Evolutionary conservation across 1,284 basidiomycete genomes (phyloP), one percentile per base, ranked within the genome.

Genomic region (Ganoderma sp.): DNA sequence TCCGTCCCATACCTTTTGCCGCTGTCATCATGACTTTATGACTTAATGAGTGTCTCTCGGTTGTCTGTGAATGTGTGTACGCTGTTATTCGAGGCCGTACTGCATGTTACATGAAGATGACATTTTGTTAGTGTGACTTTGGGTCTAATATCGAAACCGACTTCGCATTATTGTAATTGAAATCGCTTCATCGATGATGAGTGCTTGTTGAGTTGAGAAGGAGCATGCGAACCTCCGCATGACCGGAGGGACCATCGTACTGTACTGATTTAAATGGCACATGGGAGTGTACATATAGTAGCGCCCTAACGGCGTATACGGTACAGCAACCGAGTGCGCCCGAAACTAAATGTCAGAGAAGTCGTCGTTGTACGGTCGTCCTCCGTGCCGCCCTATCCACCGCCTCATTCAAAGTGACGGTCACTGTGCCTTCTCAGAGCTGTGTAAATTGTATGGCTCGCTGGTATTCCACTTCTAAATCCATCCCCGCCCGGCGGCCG

Each of bases 21-120:
- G 68, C 68, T 57, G 32, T 69, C 54, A 72, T 64, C 54, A 72
- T 64, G 71, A 72, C 68, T 67, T 69, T 50, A 71, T 56, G 70
- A 71, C 70, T 63, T 69, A 54, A 70, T 65, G 71, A 70, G 63
- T 59, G 63, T 67, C 58, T 60, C 58, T 60, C 48, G 45, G 61
- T 14, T 62, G 61, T 8, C 28, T 62, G 61, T 32, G 63, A 67
- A 65, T 71, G 68, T 32, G 32, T 32, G 32, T 71, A 71, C 67
- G 70, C 63, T 71, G 65, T 63, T 66, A 57, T 22, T 39, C 61
- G 61, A 56, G 61, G 37, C 62, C 54, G 67, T 59, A 41, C 39
- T 63, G 45, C 58, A 28, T 48, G 59, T 61, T 67, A 63, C 61
- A 58, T 61, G 61, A 64, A 42, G 61, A 57, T 19, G 54, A 32